phyloP scores from a whole-genome alignment of 164 flowering plant genomes.

The Platanus orientalis region DNA sequence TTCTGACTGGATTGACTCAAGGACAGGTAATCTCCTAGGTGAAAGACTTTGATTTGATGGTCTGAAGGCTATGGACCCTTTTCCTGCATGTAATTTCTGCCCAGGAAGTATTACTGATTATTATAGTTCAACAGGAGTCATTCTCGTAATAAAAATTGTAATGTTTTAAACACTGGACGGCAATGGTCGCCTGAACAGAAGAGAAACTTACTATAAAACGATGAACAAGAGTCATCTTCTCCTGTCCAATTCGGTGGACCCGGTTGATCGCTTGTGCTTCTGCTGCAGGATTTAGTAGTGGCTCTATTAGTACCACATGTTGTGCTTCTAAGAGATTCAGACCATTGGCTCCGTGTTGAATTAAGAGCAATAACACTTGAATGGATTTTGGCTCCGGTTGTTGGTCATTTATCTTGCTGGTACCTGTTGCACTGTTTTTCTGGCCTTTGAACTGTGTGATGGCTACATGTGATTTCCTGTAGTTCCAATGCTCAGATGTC shows the following conservation, averaged over 20 bases:
- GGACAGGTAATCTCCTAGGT: too few species aligned
- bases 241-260: conserved; percentile 92
- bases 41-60: too few species aligned
- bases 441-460: conserved; percentile 66
- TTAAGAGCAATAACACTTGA: conserved; percentile 75
- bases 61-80: too few species aligned
- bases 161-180: background rate
- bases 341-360: conserved; percentile 96
- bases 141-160: background rate
- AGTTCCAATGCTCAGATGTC: conserved; percentile 3
- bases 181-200: conserved; percentile 1
- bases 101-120: too few species aligned
- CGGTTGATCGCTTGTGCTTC: conserved; percentile 96
- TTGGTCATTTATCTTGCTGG: conserved; percentile 11
- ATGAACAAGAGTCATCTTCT: conserved; percentile 71
- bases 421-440: conserved; percentile 18
- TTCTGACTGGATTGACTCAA: too few species aligned
- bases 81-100: too few species aligned
- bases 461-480: conserved; percentile 80
- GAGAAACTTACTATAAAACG: conserved; percentile 70
- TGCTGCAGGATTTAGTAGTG: conserved; percentile 90
- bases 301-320: conserved; percentile 90
- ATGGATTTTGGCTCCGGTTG: conserved; percentile 28
- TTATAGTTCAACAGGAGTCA: background rate
- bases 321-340: conserved; percentile 95